These are phyloP conservation scores for Fusarium praegraminearum DNA, from an alignment of 2,329 filamentous ascomycete genomes.

Conservation along the genomic window DNA sequence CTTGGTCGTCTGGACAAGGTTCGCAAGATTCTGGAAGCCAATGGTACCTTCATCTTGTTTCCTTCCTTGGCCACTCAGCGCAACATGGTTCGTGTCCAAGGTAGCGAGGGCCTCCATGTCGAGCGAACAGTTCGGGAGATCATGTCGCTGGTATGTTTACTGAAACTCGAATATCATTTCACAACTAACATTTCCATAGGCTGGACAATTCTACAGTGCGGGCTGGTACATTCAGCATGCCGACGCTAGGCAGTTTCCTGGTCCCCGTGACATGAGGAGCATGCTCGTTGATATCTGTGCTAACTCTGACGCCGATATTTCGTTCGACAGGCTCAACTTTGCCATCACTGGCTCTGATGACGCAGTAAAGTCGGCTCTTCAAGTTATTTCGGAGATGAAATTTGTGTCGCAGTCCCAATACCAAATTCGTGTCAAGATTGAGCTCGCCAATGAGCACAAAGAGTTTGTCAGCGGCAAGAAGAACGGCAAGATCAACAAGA, in stretches of 20 bases:
- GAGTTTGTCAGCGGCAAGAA: constrained; percentile 99
- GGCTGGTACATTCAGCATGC: constrained; percentile 93
- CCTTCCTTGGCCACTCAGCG: constrained; percentile 88
- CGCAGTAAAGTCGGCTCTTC: constrained; percentile 93
- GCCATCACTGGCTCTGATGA: constrained; percentile 96
- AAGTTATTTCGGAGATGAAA: constrained; percentile 90
- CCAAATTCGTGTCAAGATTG: constrained; percentile 97
- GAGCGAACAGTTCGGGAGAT: constrained; percentile 96
- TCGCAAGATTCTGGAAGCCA: constrained; percentile 96
- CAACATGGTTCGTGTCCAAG: constrained; percentile 88
- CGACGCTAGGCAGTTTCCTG: constrained; percentile 71
- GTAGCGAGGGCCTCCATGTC: constrained; percentile 91
- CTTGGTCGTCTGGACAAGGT: constrained; percentile 94
- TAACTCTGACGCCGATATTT: constrained; percentile 93
- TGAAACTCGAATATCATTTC: background rate
- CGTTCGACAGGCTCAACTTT: constrained; percentile 94
- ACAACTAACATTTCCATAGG: constrained; percentile 62
- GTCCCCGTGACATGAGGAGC: constrained; percentile 80
- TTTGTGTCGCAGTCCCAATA: constrained; percentile 90
- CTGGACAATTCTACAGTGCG: constrained; percentile 96
- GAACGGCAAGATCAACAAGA: constrained; percentile 99
- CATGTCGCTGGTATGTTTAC: constrained; percentile 82
- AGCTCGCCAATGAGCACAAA: constrained; percentile 99
- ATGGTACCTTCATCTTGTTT: constrained; percentile 94
- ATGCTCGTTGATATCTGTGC: constrained; percentile 97